Evolutionary conservation across 2,329 filamentous ascomycete species (phyloP).

Genomic region (Penicillium italicum): DNA sequence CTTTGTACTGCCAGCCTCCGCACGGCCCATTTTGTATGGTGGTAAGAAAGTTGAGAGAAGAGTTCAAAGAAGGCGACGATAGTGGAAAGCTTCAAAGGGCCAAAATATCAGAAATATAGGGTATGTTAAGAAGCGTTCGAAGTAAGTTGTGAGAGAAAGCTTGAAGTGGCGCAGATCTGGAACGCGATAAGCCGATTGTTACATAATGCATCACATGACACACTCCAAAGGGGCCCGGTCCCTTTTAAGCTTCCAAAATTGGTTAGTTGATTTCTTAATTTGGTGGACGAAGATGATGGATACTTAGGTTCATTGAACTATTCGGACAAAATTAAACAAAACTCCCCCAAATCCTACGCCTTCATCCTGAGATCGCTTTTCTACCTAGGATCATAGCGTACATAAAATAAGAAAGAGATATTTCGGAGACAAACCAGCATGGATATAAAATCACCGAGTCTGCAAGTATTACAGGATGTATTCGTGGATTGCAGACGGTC

Average conservation of each 20-base stretch:
- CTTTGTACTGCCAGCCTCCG: slow-evolving; percentile 90
- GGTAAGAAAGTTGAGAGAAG: not conserved
- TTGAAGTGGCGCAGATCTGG: not conserved
- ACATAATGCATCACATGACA: not conserved
- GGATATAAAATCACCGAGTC: not conserved
- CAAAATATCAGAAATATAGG: not conserved
- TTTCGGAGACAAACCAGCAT: not conserved
- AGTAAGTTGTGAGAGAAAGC: not conserved
- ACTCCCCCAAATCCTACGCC: slow-evolving; percentile 26
- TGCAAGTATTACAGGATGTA: slow-evolving; percentile 36
- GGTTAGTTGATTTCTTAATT: not conserved
- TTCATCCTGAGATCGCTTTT: slow-evolving; percentile 24
- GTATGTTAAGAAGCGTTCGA: not conserved
- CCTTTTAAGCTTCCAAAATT: not conserved
- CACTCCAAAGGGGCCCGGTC: too few relatives aligned
- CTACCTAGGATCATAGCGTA: slow-evolving; percentile 22
- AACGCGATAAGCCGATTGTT: not conserved
- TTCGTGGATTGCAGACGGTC: slow-evolving; percentile 62
- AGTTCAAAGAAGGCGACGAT: not conserved
- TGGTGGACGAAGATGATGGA: too few relatives aligned
- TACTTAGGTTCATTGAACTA: not conserved
- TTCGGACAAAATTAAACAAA: slow-evolving; percentile 11
- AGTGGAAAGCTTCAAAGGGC: not conserved
- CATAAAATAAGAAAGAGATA: slow-evolving; percentile 21
- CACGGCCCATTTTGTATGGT: slow-evolving; percentile 70